These are phyloP conservation scores for Pichia phayaonensis DNA, from an alignment of 805 yeast genomes.

Conservation along the genomic window DNA sequence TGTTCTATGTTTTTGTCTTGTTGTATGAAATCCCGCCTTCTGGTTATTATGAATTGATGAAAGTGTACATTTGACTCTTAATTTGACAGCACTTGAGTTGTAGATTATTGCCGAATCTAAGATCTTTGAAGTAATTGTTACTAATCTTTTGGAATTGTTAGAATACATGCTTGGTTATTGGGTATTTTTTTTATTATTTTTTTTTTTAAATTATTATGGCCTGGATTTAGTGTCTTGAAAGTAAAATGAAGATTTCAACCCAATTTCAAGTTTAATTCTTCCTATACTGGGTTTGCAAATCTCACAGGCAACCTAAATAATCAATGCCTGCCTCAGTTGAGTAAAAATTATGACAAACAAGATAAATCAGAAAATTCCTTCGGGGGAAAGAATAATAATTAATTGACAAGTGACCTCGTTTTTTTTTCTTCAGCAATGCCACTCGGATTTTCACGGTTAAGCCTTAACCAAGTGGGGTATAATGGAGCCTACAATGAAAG, in stretches of 20 bases:
- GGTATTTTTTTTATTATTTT: not conserved
- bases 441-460: not conserved
- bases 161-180: not conserved
- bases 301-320: not conserved
- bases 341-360: not conserved
- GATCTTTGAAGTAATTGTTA: conserved; percentile 2
- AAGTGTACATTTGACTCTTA: conserved; percentile 1
- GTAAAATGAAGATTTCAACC: not conserved
- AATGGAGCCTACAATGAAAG: not conserved
- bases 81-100: not conserved
- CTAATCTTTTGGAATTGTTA: not conserved
- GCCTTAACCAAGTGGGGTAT: not conserved
- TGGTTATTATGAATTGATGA: not conserved
- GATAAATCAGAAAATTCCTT: not conserved
- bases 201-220: not conserved
- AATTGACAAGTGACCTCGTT: not conserved
- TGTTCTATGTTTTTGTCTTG: conserved; percentile 7
- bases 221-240: not conserved
- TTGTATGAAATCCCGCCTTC: conserved; percentile 4
- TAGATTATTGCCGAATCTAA: not conserved
- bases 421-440: not conserved
- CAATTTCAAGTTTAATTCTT: not conserved
- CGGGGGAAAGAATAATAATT: not conserved
- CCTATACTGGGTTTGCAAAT: not conserved
- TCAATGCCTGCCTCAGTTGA: not conserved